Base-by-base conservation (phyloP, 2,329 filamentous ascomycete species). In the Cercospora janseana region DNA sequence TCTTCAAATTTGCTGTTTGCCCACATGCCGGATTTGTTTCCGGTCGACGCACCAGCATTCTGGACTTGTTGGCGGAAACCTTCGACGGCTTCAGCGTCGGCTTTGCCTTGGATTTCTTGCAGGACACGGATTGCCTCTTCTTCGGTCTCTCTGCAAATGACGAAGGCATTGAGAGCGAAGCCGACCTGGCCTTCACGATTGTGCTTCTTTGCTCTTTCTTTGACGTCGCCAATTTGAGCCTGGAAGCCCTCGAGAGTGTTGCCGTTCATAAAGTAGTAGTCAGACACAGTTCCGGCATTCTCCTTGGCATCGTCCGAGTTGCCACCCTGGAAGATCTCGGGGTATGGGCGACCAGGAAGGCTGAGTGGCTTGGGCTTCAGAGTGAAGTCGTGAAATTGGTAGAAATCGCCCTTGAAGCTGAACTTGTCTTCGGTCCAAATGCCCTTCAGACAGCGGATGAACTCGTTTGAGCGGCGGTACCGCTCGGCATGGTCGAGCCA, bases 261-360 rank as follows among this genome's bases (percentile, higher is more conserved):
- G n/a, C 76, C 75, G 57, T 79, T 79, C 75, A 79, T 79, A 58
- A 79, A 79, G 56, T 79, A 79, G 64, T 74, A 78, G 51, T 78
- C 75, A 2, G 67, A 71, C 2, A 73, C 75, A 16, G 69, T 61
- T 0, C 72, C 75, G 0, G 73, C 75, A 46, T 79, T 79, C 21
- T 73, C 70, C 5, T 75, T 66, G 0, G 76, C 75, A 52, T 79
- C 75, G 42, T 75, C 70, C 21, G 70, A 73, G 59, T 79, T 79
- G 3, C 76, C 76, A 8, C 76, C 75, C 58, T 79, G 76, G 63
- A 79, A 79, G 46, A 79, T 78, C 50, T 77, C 71, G 0, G 76
- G 76, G 49, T 77, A 71, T 3, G 74, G 74, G 15, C 74, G 69
- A 44, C 70, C 66, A n/a, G 69, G 69, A 20, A 66, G 54, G 40